Evolutionary conservation across 176 grass and related monocot species (phyloP).

Genomic region (Thinopyrum elongatum): DNA sequence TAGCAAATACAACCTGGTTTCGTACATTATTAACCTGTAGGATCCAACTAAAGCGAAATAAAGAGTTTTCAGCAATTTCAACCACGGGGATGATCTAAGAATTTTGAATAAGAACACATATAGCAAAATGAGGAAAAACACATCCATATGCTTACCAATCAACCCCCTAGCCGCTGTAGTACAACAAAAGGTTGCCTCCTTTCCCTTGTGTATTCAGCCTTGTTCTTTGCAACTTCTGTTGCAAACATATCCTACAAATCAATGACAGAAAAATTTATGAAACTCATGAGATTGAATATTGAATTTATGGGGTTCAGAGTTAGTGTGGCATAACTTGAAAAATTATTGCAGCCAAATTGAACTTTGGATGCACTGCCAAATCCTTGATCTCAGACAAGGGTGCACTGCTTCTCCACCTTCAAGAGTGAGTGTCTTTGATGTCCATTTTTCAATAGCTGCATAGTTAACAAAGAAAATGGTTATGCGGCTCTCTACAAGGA

Average conservation of each 20-base stretch:
- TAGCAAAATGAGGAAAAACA: conserved; percentile 1
- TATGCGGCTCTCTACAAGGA: too few relatives aligned
- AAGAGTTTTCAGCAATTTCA: neutral
- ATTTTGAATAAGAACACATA: conserved; percentile 16
- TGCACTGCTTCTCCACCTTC: too few relatives aligned
- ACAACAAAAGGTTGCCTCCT: conserved; percentile 91
- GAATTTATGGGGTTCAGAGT: too few relatives aligned
- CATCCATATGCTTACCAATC: conserved; percentile 53
- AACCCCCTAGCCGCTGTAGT: conserved; percentile 93
- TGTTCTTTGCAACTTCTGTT: conserved; percentile 73
- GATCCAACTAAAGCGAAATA: neutral
- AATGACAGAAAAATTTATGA: neutral
- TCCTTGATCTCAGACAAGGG: too few relatives aligned
- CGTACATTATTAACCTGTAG: neutral
- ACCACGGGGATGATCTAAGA: neutral
- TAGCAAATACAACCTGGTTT: neutral
- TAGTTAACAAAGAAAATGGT: too few relatives aligned
- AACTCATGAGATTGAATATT: too few relatives aligned
- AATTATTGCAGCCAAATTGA: too few relatives aligned
- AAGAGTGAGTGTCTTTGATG: too few relatives aligned
- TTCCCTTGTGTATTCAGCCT: conserved; percentile 91
- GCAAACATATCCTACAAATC: conserved; percentile 70
- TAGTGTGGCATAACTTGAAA: too few relatives aligned
- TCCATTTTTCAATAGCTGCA: too few relatives aligned
- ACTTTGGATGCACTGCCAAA: too few relatives aligned